phyloP scores from a whole-genome alignment of 2,329 filamentous ascomycete genomes.

The Claviceps quebecensis region DNA sequence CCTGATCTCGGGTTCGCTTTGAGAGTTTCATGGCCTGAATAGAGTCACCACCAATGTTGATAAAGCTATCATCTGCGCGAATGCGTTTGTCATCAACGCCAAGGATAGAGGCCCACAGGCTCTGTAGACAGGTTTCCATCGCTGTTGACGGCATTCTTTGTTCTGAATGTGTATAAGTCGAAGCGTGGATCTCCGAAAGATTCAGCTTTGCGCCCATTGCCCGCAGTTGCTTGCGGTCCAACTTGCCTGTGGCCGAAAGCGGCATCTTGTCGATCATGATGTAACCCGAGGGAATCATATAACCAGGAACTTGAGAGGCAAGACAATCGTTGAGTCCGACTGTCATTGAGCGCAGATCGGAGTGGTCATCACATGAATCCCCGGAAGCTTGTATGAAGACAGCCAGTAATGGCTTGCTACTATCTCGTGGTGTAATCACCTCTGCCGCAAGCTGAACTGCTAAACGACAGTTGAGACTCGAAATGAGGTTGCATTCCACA shows the following conservation, averaged over 20 bases:
- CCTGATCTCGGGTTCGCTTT: not conserved
- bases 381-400: constrained; percentile 2
- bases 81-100: not conserved
- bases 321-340: not conserved
- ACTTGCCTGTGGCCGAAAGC: constrained; percentile 1
- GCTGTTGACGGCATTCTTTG: constrained; percentile 4
- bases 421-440: constrained; percentile 3
- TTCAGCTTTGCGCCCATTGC: not conserved
- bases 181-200: not conserved
- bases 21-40: constrained; percentile 6
- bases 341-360: not conserved
- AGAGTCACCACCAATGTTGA: constrained; percentile 7
- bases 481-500: constrained; percentile 1
- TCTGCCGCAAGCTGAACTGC: constrained; percentile 3
- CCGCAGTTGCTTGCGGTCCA: constrained; percentile 3
- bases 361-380: not conserved
- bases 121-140: constrained; percentile 9
- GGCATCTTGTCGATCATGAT: constrained; percentile 2
- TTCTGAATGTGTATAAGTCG: not conserved
- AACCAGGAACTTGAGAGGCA: not conserved
- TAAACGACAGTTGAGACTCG: not conserved
- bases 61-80: constrained; percentile 6
- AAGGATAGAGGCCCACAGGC: constrained; percentile 1
- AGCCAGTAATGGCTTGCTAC: constrained; percentile 1
- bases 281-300: constrained; percentile 2